These are phyloP conservation scores for Fragaria vesca DNA, from an alignment of 306 rosid species.

Conservation along the genomic window DNA sequence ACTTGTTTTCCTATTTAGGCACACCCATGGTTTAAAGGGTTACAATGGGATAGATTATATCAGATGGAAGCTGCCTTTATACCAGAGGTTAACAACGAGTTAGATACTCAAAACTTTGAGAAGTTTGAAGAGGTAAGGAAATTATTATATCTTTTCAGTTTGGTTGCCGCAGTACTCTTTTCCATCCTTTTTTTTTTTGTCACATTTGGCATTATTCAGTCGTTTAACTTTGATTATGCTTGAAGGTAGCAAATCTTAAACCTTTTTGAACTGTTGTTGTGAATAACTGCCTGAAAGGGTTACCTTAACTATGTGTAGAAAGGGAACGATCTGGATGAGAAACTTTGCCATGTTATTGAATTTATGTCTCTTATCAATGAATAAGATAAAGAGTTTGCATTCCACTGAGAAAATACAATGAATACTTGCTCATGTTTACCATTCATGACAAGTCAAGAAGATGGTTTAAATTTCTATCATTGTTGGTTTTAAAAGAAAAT, in stretches of 20 bases:
- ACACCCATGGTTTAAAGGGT: constrained; percentile 79
- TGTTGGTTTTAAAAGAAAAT: not conserved
- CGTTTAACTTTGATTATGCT: not conserved
- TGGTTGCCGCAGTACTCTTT: not conserved
- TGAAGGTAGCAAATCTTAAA: not conserved
- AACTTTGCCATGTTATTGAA: not conserved
- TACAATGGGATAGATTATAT: constrained; percentile 75
- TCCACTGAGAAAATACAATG: not conserved
- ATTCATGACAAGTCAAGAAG: not conserved
- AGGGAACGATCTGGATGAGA: not conserved
- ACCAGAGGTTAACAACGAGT: constrained; percentile 83
- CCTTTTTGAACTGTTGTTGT: not conserved
- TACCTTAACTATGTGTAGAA: not conserved
- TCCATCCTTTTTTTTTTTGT: not conserved
- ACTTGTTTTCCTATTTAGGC: constrained; percentile 46
- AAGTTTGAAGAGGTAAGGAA: constrained; percentile 75
- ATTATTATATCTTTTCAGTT: not conserved
- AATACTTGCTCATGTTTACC: not conserved
- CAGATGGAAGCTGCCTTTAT: constrained; percentile 85
- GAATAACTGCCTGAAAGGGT: not conserved
- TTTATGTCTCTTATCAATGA: not conserved
- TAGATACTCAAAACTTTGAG: constrained; percentile 89
- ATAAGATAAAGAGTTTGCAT: not conserved
- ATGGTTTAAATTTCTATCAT: not conserved
- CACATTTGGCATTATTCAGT: not conserved